Evolutionary conservation across 1,139 yeast genomes (phyloP).

Genomic region (Yamadazyma dushanensis): DNA sequence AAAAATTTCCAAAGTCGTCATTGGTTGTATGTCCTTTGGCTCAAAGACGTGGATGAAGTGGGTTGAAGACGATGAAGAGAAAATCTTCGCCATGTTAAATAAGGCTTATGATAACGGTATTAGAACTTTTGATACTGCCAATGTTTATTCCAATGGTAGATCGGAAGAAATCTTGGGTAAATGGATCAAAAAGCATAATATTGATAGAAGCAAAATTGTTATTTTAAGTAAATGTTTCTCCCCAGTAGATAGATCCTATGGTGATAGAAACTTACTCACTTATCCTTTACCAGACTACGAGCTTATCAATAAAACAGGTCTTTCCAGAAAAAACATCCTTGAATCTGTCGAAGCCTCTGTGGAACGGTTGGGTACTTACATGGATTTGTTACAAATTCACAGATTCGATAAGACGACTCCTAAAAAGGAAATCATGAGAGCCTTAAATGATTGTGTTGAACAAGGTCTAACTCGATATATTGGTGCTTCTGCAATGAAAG

Average conservation of each 20-base stretch:
- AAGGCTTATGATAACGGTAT: conserved; percentile 50
- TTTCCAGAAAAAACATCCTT: conserved; percentile 53
- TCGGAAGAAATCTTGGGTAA: conserved; percentile 21
- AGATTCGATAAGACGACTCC: conserved; percentile 46
- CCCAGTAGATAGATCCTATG: neutral
- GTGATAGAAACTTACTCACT: neutral
- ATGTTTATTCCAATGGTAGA: conserved; percentile 29
- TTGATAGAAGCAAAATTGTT: too few relatives aligned
- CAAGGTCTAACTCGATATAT: too few relatives aligned
- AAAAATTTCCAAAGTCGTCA: conserved; percentile 49
- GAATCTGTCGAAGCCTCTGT: conserved; percentile 51
- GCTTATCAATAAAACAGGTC: conserved; percentile 17
- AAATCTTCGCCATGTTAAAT: conserved; percentile 34
- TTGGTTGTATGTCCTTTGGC: conserved; percentile 64
- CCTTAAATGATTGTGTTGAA: too few relatives aligned
- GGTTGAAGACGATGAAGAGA: conserved; percentile 36
- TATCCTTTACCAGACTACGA: conserved; percentile 12
- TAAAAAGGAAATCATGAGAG: conserved; percentile 52
- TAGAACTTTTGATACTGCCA: conserved; percentile 39
- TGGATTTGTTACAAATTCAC: conserved; percentile 53
- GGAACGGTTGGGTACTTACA: conserved; percentile 52
- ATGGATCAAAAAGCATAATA: too few relatives aligned
- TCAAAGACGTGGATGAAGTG: conserved; percentile 27
- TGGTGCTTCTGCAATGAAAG: too few relatives aligned
- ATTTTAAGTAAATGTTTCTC: too few relatives aligned